These are phyloP conservation scores for Cupressus sempervirens DNA, from an alignment of 75 land plant species.

Conservation along the genomic window DNA sequence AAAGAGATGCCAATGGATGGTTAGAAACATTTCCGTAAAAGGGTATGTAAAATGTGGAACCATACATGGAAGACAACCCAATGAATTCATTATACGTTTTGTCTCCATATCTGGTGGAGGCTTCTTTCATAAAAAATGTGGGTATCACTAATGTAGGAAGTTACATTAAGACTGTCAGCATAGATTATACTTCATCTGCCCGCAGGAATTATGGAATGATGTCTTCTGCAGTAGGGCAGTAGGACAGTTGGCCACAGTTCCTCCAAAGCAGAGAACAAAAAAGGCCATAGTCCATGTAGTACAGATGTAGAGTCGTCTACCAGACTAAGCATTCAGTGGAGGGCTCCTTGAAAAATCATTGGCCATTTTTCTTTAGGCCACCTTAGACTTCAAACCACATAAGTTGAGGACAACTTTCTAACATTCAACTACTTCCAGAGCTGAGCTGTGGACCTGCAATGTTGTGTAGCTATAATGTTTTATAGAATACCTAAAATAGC, in stretches of 20 bases:
- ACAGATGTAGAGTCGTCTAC: slow-evolving; percentile 13
- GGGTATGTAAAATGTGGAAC: slow-evolving; percentile 32
- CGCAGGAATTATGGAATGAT: slow-evolving; percentile 8
- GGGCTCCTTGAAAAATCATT: slow-evolving; percentile 55
- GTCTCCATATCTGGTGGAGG: slow-evolving; percentile 44
- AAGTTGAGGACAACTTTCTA: slow-evolving; percentile 30
- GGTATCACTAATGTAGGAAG: slow-evolving; percentile 63
- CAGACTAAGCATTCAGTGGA: slow-evolving; percentile 34
- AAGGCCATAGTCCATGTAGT: slow-evolving; percentile 43
- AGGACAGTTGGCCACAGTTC: slow-evolving; percentile 52
- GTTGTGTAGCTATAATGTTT: slow-evolving; percentile 9
- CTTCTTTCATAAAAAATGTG: slow-evolving; percentile 55
- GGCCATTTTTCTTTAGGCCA: slow-evolving; percentile 45
- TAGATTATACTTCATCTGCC: slow-evolving; percentile 10
- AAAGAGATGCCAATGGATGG: too few species aligned
- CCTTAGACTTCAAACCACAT: slow-evolving; percentile 18
- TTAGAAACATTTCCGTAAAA: too few species aligned
- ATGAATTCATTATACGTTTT: slow-evolving; percentile 68
- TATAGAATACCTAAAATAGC: too few species aligned
- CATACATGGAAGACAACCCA: slow-evolving; percentile 88
- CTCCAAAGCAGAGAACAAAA: slow-evolving; percentile 54
- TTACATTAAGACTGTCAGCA: slow-evolving; percentile 70
- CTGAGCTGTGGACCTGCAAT: slow-evolving; percentile 24
- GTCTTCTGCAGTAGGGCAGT: slow-evolving; percentile 35
- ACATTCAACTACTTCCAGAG: slow-evolving; percentile 56